Percentiles rank a stretch among this genome's conserved stretches.
Conservation (phyloP, 129 eudicot species). For the Pseudognaphalium luteoalbum region DNA sequence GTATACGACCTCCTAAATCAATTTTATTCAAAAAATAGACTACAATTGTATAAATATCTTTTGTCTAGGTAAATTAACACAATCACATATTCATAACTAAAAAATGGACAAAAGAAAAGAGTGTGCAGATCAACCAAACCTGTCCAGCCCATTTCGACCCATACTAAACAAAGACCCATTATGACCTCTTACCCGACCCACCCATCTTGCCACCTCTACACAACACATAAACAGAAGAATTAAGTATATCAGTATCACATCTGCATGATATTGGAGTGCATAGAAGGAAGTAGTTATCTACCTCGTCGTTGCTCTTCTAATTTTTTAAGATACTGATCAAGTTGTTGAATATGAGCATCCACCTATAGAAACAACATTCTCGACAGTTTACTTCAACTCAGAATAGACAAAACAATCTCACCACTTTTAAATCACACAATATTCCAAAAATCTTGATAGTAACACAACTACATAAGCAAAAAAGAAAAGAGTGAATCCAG, state of each 20-base stretch:
- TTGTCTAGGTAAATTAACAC: background rate
- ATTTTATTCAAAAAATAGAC: background rate
- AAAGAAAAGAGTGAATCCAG: background rate
- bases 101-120: background rate
- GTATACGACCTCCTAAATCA: background rate
- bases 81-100: background rate
- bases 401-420: constrained; percentile 10
- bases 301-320: constrained; percentile 84
- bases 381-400: background rate
- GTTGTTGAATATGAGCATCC: constrained; percentile 91
- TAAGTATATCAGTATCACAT: background rate
- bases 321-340: constrained; percentile 81
- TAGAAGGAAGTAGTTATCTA: constrained; percentile 29
- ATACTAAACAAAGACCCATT: background rate
- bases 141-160: background rate
- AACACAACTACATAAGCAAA: background rate
- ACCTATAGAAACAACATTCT: constrained; percentile 45
- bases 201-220: background rate
- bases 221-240: background rate
- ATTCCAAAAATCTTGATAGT: background rate
- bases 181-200: constrained; percentile 2
- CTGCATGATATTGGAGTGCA: background rate
- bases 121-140: background rate
- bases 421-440: background rate
- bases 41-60: background rate